Percentiles rank a stretch among this genome's conserved stretches.
These are phyloP conservation scores for Mycogone perniciosa DNA, from an alignment of 2,329 filamentous ascomycete genomes.

Conservation along the genomic window DNA sequence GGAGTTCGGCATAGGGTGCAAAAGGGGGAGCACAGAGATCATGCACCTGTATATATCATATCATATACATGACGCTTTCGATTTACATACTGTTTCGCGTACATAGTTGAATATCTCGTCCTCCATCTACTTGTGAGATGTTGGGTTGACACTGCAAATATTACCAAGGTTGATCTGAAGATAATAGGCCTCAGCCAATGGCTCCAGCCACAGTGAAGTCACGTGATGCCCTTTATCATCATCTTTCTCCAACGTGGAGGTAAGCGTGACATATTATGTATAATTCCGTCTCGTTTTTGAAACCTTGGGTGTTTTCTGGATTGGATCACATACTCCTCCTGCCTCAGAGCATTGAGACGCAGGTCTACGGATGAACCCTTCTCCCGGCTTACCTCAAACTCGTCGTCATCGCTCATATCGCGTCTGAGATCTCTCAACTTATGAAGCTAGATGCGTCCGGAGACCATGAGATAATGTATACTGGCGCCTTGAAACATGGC, in stretches of 20 bases:
- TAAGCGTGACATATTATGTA: no score
- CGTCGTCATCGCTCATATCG: background rate
- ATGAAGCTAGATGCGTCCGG: background rate
- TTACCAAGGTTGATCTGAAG: background rate
- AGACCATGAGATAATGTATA: slow-evolving; percentile 17
- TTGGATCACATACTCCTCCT: no score
- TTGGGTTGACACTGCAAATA: background rate
- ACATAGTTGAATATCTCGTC: background rate
- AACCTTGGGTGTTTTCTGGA: background rate
- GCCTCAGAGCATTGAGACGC: no score
- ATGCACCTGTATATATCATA: slow-evolving; percentile 5
- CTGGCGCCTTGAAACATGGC: slow-evolving; percentile 29
- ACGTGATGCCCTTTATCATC: no score
- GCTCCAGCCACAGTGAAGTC: no score
- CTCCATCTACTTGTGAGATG: background rate
- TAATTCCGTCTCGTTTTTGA: background rate
- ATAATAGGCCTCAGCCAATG: no score
- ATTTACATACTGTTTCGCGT: slow-evolving; percentile 2
- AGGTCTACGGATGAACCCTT: background rate
- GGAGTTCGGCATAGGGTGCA: slow-evolving; percentile 8
- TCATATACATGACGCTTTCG: background rate
- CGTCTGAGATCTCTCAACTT: background rate
- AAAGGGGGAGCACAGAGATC: slow-evolving; percentile 1
- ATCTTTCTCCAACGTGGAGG: background rate
- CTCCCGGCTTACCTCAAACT: background rate